A percentile compares a stretch with the other conserved stretches of the same genome.
These are phyloP conservation scores for Tetrahymena thermophila DNA, from an alignment of 73 alveolate genomes.

Conservation along the genomic window DNA sequence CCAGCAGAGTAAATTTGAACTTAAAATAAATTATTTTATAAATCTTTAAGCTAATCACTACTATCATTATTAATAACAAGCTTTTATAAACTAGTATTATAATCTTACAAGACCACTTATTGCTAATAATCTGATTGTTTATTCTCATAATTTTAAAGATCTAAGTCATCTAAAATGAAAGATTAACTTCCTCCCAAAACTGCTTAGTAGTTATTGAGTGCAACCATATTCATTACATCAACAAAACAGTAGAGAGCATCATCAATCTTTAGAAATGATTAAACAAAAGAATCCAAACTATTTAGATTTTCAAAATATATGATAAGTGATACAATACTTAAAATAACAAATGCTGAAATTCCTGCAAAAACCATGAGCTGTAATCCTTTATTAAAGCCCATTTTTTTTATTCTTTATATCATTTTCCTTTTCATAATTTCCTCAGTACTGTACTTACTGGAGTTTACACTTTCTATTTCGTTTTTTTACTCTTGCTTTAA, in stretches of 20 bases:
- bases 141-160: background rate
- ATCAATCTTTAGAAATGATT: background rate
- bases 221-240: background rate
- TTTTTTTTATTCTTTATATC: background rate
- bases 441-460: background rate
- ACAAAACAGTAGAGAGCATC: background rate
- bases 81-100: background rate
- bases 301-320: background rate
- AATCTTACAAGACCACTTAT: background rate
- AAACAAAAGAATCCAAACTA: background rate
- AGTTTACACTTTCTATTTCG: background rate
- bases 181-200: background rate
- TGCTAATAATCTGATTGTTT: background rate
- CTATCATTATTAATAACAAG: background rate
- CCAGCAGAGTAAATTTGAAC: background rate
- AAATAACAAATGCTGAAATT: background rate
- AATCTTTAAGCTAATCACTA: background rate
- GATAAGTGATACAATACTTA: background rate
- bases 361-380: background rate
- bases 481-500: background rate
- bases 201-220: background rate
- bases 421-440: background rate
- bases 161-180: background rate
- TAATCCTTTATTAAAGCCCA: background rate
- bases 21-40: background rate